Evolutionary conservation across 176 grass and related monocot genomes (phyloP).

Genomic region (Saccharum spontaneum): DNA sequence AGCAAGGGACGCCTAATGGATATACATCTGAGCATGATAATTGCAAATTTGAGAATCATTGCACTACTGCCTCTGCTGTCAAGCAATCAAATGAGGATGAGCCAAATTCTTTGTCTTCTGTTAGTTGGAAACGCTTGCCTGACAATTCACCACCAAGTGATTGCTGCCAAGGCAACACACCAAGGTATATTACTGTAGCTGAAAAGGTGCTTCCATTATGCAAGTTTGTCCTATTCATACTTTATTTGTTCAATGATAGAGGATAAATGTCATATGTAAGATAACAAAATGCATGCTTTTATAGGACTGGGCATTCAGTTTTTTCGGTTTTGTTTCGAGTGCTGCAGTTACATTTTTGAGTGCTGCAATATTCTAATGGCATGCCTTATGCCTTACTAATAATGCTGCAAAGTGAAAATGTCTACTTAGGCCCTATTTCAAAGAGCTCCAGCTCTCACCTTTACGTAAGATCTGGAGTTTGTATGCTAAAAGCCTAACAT

Average conservation of each 20-base stretch:
- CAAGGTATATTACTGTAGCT: conserved; percentile 60
- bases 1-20: conserved; percentile 55
- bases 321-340: not conserved
- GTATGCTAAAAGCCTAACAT: no score
- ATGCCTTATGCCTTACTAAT: no score
- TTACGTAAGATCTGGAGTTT: no score
- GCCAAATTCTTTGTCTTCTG: conserved; percentile 25
- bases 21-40: conserved; percentile 39
- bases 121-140: conserved; percentile 26
- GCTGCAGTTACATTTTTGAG: no score
- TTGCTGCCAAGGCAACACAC: conserved; percentile 56
- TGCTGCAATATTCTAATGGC: no score
- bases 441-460: no score
- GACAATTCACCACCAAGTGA: conserved; percentile 39
- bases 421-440: no score
- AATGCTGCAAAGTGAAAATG: no score
- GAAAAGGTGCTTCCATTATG: conserved; percentile 10
- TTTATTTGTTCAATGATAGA: not conserved
- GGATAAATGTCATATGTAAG: not conserved
- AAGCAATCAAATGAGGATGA: conserved; percentile 42
- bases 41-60: conserved; percentile 35
- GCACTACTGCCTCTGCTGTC: conserved; percentile 7
- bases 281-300: not conserved
- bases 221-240: conserved; percentile 12
- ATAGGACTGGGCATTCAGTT: not conserved